Evolutionary conservation across 768 basidiomycete genomes (phyloP).

Genomic region (Naematelia aurantialba): DNA sequence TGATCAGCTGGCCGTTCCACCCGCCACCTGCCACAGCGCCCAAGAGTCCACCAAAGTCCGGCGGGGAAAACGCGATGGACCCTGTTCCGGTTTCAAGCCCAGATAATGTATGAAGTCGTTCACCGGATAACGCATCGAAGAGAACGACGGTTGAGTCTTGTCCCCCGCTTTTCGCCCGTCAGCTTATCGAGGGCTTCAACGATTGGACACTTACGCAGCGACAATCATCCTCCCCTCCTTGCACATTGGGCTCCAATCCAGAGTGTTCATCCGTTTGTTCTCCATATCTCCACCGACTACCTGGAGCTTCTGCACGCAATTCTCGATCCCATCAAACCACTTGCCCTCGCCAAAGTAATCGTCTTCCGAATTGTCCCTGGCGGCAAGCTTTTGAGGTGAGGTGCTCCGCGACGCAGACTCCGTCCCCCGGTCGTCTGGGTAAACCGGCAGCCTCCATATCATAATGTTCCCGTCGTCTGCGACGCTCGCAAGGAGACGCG

Average conservation of each 20-base stretch:
- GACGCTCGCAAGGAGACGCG: constrained; percentile 39
- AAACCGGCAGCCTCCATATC: constrained; percentile 40
- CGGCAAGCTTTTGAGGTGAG: constrained; percentile 3
- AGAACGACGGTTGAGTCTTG: constrained; percentile 45
- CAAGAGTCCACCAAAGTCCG: constrained; percentile 15
- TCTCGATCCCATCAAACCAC: constrained; percentile 19
- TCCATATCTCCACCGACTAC: constrained; percentile 24
- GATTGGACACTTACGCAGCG: constrained; percentile 33
- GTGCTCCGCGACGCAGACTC: constrained; percentile 10
- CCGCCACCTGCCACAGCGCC: constrained; percentile 43
- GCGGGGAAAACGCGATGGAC: constrained; percentile 41
- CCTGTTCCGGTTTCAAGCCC: constrained; percentile 39
- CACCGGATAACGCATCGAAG: constrained; percentile 35
- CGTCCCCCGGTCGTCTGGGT: constrained; percentile 22
- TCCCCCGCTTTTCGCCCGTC: constrained; percentile 27
- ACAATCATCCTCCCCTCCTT: constrained; percentile 31
- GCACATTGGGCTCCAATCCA: constrained; percentile 37
- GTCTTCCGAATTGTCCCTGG: constrained; percentile 19
- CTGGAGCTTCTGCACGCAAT: constrained; percentile 20
- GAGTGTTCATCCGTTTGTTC: constrained; percentile 37
- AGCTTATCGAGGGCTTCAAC: background rate
- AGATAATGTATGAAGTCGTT: constrained; percentile 32
- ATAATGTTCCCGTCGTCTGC: constrained; percentile 44
- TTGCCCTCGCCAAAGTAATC: constrained; percentile 29
- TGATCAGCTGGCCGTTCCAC: constrained; percentile 37